A percentile compares a stretch with the other conserved stretches of the same genome.
Conservation (phyloP, 176 grass and related monocot genomes). For the Lolium perenne region DNA sequence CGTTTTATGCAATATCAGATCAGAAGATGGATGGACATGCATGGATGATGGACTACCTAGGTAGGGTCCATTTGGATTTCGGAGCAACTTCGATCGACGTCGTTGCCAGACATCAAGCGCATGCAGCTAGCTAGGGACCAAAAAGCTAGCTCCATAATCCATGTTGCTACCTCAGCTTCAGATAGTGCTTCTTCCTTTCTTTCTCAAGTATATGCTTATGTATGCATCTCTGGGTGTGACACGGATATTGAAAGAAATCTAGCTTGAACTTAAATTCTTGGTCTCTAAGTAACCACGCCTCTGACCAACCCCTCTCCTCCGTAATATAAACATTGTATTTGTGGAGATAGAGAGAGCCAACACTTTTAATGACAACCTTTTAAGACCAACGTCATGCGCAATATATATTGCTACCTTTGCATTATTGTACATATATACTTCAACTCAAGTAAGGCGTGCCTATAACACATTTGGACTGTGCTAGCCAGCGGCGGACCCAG, state of each 20-base stretch:
- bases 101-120: background rate
- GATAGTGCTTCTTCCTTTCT: background rate
- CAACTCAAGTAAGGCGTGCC: background rate
- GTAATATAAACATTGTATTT: background rate
- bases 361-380: background rate
- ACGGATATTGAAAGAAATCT: background rate
- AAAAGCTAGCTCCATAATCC: background rate
- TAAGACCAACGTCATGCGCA: background rate
- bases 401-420: background rate
- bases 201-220: background rate
- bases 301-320: background rate
- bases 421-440: constrained; percentile 8
- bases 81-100: background rate
- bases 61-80: background rate
- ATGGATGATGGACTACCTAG: background rate
- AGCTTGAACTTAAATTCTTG: background rate
- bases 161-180: background rate
- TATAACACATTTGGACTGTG: background rate
- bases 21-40: background rate
- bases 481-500: background rate
- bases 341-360: background rate
- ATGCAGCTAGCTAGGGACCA: no score
- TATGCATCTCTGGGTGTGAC: background rate
- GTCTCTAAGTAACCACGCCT: background rate
- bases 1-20: background rate